Conservation (phyloP, 1,284 basidiomycete genomes). For the Ganoderma meredithae region DNA sequence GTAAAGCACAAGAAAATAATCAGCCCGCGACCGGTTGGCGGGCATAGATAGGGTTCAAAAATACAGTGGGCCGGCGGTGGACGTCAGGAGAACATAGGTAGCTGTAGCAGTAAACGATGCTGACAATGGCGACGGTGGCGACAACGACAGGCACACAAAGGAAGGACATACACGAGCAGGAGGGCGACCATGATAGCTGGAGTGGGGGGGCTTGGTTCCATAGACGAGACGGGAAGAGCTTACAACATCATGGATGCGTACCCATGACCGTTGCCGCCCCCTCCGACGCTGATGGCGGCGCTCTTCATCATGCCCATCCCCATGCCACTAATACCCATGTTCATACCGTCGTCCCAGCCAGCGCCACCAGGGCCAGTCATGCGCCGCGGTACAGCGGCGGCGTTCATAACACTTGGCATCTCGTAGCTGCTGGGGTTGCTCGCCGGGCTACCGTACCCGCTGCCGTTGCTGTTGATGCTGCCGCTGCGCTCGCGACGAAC, state of each 20-base stretch:
- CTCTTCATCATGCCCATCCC: slow-evolving; percentile 46
- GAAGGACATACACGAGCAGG: slow-evolving; percentile 10
- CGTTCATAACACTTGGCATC: slow-evolving; percentile 41
- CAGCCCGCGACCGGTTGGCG: slow-evolving; percentile 1
- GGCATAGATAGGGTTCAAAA: slow-evolving; percentile 19
- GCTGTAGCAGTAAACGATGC: slow-evolving; percentile 17
- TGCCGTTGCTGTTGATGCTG: slow-evolving; percentile 47
- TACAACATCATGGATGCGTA: slow-evolving; percentile 52
- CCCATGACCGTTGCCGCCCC: slow-evolving; percentile 46
- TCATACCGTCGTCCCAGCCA: slow-evolving; percentile 42
- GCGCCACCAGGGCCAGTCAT: slow-evolving; percentile 34
- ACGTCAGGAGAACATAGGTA: slow-evolving; percentile 23
- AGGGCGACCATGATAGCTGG: slow-evolving; percentile 3
- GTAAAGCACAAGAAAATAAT: slow-evolving; percentile 14
- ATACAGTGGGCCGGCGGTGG: slow-evolving; percentile 14
- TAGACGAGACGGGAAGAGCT: slow-evolving; percentile 30
- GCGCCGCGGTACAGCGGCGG: slow-evolving; percentile 37
- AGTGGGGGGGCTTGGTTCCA: slow-evolving; percentile 9
- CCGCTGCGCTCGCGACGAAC: slow-evolving; percentile 46
- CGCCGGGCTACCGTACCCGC: slow-evolving; percentile 44
- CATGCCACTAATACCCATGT: slow-evolving; percentile 35
- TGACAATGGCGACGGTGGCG: neutral
- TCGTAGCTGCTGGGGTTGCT: slow-evolving; percentile 46
- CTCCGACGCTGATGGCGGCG: slow-evolving; percentile 47
- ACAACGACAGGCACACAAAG: neutral